These are phyloP conservation scores for Penicillium freii DNA, from an alignment of 2,329 filamentous ascomycete species.

Conservation along the genomic window DNA sequence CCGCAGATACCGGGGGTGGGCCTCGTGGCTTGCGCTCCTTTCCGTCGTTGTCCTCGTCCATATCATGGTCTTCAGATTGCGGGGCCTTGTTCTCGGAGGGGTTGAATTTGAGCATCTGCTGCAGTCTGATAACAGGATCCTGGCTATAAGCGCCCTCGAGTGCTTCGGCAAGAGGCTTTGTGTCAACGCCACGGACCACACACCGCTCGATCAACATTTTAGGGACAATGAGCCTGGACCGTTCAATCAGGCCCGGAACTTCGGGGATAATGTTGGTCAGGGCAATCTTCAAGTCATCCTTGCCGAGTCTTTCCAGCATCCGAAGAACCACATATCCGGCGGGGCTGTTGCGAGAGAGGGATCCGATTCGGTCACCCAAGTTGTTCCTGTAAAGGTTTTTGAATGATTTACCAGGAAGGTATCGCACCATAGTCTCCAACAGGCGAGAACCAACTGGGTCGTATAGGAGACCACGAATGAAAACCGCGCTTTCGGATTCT, in stretches of 20 bases:
- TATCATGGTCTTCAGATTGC: slow-evolving; percentile 38
- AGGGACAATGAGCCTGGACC: slow-evolving; percentile 74
- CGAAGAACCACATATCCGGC: slow-evolving; percentile 83
- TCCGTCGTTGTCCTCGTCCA: slow-evolving; percentile 51
- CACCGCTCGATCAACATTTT: slow-evolving; percentile 82
- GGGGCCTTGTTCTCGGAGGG: slow-evolving; percentile 8
- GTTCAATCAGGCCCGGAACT: slow-evolving; percentile 68
- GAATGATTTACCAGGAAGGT: slow-evolving; percentile 83
- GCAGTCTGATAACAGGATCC: slow-evolving; percentile 52
- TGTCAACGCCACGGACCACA: slow-evolving; percentile 62
- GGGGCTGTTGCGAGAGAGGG: slow-evolving; percentile 82
- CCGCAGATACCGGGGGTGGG: slow-evolving; percentile 35
- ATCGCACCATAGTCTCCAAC: slow-evolving; percentile 78
- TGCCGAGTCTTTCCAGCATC: slow-evolving; percentile 78
- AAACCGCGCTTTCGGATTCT: slow-evolving; percentile 69
- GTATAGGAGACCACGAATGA: slow-evolving; percentile 84
- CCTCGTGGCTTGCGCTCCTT: slow-evolving; percentile 14
- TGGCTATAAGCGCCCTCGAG: slow-evolving; percentile 59
- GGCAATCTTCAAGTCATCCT: slow-evolving; percentile 76
- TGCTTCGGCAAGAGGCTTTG: slow-evolving; percentile 54
- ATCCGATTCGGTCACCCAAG: slow-evolving; percentile 75
- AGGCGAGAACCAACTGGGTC: slow-evolving; percentile 87
- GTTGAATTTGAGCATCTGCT: slow-evolving; percentile 59
- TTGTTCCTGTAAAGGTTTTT: slow-evolving; percentile 79
- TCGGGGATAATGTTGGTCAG: slow-evolving; percentile 70